These are phyloP conservation scores for Yamadazyma triangularis DNA, from an alignment of 1,139 yeast species.

Conservation along the genomic window DNA sequence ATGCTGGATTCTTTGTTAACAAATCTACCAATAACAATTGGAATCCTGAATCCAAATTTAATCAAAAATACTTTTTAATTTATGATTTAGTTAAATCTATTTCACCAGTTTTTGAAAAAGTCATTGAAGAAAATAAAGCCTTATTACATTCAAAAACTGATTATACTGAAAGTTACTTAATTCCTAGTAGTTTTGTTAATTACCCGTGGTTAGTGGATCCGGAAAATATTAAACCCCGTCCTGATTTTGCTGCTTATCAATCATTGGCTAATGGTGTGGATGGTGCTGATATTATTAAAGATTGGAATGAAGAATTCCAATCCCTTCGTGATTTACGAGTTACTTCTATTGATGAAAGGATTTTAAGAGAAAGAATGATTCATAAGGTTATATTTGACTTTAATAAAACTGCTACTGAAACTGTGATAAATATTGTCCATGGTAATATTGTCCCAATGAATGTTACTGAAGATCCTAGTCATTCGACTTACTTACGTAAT, in stretches of 20 bases:
- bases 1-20: conserved; percentile 75
- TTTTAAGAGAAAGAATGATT: conserved; percentile 71
- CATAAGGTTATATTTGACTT: conserved; percentile 76
- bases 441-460: conserved; percentile 80
- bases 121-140: conserved; percentile 37
- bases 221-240: conserved; percentile 20
- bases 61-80: conserved; percentile 44
- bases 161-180: conserved; percentile 50
- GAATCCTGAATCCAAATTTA: conserved; percentile 54
- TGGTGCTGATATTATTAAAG: conserved; percentile 56
- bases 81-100: conserved; percentile 48
- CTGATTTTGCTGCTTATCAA: conserved; percentile 66
- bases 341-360: conserved; percentile 56
- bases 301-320: conserved; percentile 92
- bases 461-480: conserved; percentile 59
- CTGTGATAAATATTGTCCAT: conserved; percentile 71
- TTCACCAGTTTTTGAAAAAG: conserved; percentile 48
- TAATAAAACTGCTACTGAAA: conserved; percentile 68
- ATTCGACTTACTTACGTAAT: conserved; percentile 68
- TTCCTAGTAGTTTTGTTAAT: conserved; percentile 59
- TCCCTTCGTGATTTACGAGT: conserved; percentile 68
- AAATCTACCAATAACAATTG: conserved; percentile 63
- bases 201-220: conserved; percentile 72
- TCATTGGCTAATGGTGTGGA: conserved; percentile 52
- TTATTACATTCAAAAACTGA: conserved; percentile 43